These are phyloP conservation scores for Hevea brasiliensis DNA, from an alignment of 345 rosid species.

Conservation along the genomic window DNA sequence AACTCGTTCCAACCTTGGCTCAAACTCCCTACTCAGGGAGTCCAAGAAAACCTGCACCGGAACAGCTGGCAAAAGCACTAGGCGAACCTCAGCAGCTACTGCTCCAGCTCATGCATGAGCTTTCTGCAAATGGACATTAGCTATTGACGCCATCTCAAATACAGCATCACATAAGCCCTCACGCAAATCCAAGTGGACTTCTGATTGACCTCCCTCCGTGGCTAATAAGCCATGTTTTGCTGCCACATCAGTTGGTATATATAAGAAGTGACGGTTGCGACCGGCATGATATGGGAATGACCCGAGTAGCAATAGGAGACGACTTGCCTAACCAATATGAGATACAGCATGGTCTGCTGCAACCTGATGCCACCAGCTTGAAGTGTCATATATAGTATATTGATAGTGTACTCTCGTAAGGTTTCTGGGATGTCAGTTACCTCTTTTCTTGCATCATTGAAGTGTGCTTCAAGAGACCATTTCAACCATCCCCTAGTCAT, in stretches of 20 bases:
- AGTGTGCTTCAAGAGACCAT: slow-evolving; percentile 83
- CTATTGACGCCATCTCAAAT: slow-evolving; percentile 85
- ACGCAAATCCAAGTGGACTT: slow-evolving; percentile 58
- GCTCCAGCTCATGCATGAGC: slow-evolving; percentile 68
- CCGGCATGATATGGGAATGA: slow-evolving; percentile 83
- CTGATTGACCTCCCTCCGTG: slow-evolving; percentile 57
- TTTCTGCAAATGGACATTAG: slow-evolving; percentile 76
- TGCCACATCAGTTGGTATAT: slow-evolving; percentile 66
- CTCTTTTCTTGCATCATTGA: slow-evolving; percentile 68
- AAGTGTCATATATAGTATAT: slow-evolving; percentile 79
- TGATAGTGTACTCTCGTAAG: slow-evolving; percentile 63
- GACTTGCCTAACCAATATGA: slow-evolving; percentile 89
- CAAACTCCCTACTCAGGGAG: slow-evolving; percentile 61
- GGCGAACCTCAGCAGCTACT: slow-evolving; percentile 66
- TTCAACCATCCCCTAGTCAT: slow-evolving; percentile 80
- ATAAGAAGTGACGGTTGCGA: slow-evolving; percentile 62
- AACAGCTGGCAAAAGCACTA: slow-evolving; percentile 71
- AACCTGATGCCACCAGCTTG: slow-evolving; percentile 80
- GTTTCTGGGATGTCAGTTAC: slow-evolving; percentile 63
- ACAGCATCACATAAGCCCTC: slow-evolving; percentile 64
- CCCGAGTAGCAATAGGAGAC: slow-evolving; percentile 73
- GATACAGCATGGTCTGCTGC: slow-evolving; percentile 89
- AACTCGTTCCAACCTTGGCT: slow-evolving; percentile 64
- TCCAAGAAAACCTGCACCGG: slow-evolving; percentile 80
- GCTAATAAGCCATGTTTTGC: slow-evolving; percentile 70